These are phyloP conservation scores for Lecanicillium sp. DNA, from an alignment of 2,329 filamentous ascomycete genomes.

Conservation along the genomic window DNA sequence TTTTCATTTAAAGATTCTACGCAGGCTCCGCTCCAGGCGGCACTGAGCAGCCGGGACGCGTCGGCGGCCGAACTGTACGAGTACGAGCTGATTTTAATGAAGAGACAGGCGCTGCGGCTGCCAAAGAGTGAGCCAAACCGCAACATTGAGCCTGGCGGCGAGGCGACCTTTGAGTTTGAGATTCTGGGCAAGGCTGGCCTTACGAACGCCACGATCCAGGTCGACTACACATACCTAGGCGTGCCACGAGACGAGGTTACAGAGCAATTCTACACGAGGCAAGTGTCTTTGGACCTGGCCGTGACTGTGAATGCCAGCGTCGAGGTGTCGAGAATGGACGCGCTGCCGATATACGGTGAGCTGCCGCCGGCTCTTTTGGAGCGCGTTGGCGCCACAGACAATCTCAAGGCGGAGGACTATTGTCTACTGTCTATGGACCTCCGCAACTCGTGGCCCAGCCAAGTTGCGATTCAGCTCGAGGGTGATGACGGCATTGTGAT, in stretches of 20 bases:
- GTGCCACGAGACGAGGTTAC: constrained; percentile 58
- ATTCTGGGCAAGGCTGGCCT: constrained; percentile 81
- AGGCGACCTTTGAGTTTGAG: constrained; percentile 71
- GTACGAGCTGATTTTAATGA: constrained; percentile 70
- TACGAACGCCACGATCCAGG: constrained; percentile 69
- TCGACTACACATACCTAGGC: constrained; percentile 82
- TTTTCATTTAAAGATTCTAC: constrained; percentile 90
- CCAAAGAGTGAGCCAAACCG: constrained; percentile 43
- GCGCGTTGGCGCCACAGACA: constrained; percentile 27
- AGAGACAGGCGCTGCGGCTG: constrained; percentile 60
- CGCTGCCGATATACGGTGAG: constrained; percentile 62
- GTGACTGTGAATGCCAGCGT: constrained; percentile 90
- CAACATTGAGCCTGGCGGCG: constrained; percentile 59
- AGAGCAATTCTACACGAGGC: constrained; percentile 74
- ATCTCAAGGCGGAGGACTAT: constrained; percentile 49
- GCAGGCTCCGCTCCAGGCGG: constrained; percentile 66
- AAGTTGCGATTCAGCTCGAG: constrained; percentile 59
- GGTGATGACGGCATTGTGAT: constrained; percentile 40
- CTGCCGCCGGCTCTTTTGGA: constrained; percentile 57
- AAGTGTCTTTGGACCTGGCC: constrained; percentile 71
- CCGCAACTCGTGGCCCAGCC: constrained; percentile 82
- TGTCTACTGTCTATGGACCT: constrained; percentile 78
- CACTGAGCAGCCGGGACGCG: constrained; percentile 68
- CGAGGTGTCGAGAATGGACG: constrained; percentile 72
- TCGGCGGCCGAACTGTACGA: constrained; percentile 77